phyloP scores from a whole-genome alignment of 2,329 filamentous ascomycete species.

The Alternaria novae-zelandiae region DNA sequence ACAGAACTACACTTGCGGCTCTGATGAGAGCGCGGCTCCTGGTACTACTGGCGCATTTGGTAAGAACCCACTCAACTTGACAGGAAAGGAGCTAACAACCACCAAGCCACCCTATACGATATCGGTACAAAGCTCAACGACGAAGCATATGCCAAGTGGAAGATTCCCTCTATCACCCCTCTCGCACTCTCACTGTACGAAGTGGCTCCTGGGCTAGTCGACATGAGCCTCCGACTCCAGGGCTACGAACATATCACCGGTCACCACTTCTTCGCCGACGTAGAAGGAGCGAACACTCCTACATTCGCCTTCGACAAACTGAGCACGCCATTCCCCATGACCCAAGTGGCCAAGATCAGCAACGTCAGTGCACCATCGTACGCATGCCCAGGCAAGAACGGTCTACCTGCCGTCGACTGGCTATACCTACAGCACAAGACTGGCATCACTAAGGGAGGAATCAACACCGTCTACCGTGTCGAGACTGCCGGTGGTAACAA shows the following conservation, averaged over 20 bases:
- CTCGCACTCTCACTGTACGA: conserved; percentile 41
- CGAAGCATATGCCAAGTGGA: conserved; percentile 40
- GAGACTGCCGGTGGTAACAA: conserved; percentile 56
- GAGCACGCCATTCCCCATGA: conserved; percentile 51
- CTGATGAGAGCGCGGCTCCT: conserved; percentile 32
- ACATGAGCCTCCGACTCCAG: conserved; percentile 33
- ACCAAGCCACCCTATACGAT: conserved; percentile 44
- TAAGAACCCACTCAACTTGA: conserved; percentile 18
- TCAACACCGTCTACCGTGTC: conserved; percentile 56
- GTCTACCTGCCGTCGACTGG: conserved; percentile 53
- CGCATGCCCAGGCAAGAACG: conserved; percentile 49
- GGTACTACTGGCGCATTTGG: conserved; percentile 44
- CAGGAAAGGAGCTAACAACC: conserved; percentile 12
- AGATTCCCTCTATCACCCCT: conserved; percentile 39
- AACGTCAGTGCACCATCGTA: conserved; percentile 59
- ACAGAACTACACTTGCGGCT: conserved; percentile 60
- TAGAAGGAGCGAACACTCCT: conserved; percentile 51
- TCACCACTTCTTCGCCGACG: conserved; percentile 69
- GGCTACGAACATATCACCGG: conserved; percentile 58
- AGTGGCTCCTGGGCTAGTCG: conserved; percentile 24
- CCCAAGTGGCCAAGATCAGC: conserved; percentile 55
- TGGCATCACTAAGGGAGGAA: conserved; percentile 46
- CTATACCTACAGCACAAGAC: conserved; percentile 52
- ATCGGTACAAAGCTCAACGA: conserved; percentile 41
- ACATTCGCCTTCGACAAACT: conserved; percentile 63